Evolutionary conservation across 441 rosid species (phyloP), one percentile per base, ranked within the genome.

Genomic region (Populus hybrid): DNA sequence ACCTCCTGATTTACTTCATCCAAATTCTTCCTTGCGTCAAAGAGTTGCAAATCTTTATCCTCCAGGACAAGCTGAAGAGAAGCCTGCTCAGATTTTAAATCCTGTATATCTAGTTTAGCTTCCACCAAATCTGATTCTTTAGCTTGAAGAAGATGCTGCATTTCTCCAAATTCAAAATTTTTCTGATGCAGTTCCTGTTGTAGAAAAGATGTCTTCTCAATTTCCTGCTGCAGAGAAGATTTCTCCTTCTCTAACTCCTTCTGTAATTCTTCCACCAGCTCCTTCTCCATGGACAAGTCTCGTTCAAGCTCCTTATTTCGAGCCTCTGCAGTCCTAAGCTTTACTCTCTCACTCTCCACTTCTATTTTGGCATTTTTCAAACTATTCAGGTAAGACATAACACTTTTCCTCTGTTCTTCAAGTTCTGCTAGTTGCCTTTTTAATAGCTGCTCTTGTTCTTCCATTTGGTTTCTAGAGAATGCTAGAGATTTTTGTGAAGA

Each of bases 91-190:
- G 96, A 87, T 77, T 87, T 87, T 85, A 93, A 86, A 83, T 87
- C 89, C 86, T 87, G 92, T 78, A 95, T 91, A 84, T 95, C 95
- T 69, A 95, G 87, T 83, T 84, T 93, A 63, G 94, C 98, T 77
- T 95, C 94, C 81, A 86, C 98, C 82, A 95, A 78, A 63, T 91
- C 89, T 12, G 86, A 81, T 80, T 91, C 97, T 79, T 91, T 91
- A 76, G 38, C 83, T 65, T 79, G 86, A 73, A 95, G 92, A 83
- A 86, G 82, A 75, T 79, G 65, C 72, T 76, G 87, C 77, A 91
- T 84, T 36, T 88, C 86, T 78, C 36, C 84, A 79, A 91, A 92
- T 75, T 86, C 92, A 7, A 82, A 69, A 76, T 84, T 85, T 81
- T 79, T 93, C 74, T 57, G 75, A 81, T 76, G 80, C 26, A 93